Conservation (phyloP, 345 rosid species). For the Lagerstroemia speciosa region DNA sequence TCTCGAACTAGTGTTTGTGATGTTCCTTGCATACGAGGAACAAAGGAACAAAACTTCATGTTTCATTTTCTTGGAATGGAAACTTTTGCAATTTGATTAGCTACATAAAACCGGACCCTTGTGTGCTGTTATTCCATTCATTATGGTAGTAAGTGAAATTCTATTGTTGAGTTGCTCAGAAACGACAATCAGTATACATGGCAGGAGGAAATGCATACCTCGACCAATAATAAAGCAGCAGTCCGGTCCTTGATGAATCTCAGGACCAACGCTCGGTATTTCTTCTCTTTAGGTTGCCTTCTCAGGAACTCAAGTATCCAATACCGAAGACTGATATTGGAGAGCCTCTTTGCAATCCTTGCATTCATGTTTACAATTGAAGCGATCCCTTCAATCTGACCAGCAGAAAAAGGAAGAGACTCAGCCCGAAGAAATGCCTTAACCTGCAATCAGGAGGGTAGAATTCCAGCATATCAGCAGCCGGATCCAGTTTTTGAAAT, state of each 20-base stretch:
- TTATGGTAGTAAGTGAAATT: not conserved
- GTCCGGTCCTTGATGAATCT: slow-evolving; percentile 76
- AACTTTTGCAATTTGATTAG: not conserved
- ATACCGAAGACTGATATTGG: slow-evolving; percentile 60
- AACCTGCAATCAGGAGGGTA: slow-evolving; percentile 29
- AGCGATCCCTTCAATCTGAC: slow-evolving; percentile 83
- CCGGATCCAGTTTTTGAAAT: not conserved
- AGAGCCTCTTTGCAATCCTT: slow-evolving; percentile 50
- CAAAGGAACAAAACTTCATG: not conserved
- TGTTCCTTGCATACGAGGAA: not conserved
- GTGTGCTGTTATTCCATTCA: not conserved
- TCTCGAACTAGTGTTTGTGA: not conserved
- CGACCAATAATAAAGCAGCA: slow-evolving; percentile 64
- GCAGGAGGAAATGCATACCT: slow-evolving; percentile 33
- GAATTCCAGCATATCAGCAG: not conserved
- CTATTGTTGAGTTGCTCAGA: not conserved
- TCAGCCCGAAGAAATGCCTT: slow-evolving; percentile 83
- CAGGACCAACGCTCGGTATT: slow-evolving; percentile 58
- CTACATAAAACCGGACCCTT: not conserved
- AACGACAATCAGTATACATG: not conserved
- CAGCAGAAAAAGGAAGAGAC: slow-evolving; percentile 72
- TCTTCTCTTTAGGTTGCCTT: slow-evolving; percentile 70
- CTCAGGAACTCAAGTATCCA: slow-evolving; percentile 79
- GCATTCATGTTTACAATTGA: slow-evolving; percentile 56
- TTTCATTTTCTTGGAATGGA: not conserved